These are phyloP conservation scores for Tricholoma sp. DNA, from an alignment of 768 basidiomycete species.

Conservation along the genomic window DNA sequence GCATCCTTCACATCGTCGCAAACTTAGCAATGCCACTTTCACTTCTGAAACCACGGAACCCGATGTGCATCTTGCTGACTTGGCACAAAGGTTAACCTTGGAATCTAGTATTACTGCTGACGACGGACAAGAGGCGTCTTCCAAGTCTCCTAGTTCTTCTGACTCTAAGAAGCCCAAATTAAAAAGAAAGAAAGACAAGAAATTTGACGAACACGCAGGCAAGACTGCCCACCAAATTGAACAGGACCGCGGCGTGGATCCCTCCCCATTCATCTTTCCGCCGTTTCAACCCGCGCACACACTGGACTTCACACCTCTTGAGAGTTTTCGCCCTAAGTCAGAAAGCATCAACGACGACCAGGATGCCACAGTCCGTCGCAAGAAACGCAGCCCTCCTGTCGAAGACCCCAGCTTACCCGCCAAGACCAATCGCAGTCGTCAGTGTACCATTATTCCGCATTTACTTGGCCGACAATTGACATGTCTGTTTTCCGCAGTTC, in stretches of 20 bases:
- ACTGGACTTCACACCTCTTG: too few species aligned
- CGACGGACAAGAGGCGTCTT: conserved; percentile 20
- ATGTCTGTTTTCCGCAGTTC: conserved; percentile 32
- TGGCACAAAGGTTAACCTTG: conserved; percentile 35
- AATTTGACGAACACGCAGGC: conserved; percentile 19
- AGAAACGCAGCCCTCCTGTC: conserved; percentile 36
- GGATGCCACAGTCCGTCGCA: conserved; percentile 70
- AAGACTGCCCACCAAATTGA: conserved; percentile 29
- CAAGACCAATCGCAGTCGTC: conserved; percentile 42
- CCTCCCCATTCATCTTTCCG: conserved; percentile 67
- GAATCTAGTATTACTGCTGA: conserved; percentile 32
- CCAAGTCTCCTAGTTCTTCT: conserved; percentile 2
- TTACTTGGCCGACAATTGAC: conserved; percentile 13
- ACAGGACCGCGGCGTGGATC: conserved; percentile 42
- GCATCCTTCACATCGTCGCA: conserved; percentile 40
- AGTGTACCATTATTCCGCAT: conserved; percentile 24
- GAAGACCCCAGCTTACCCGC: conserved; percentile 32
- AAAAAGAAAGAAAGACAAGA: conserved; percentile 23
- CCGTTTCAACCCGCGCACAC: conserved; percentile 77
- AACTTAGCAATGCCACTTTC: conserved; percentile 52
- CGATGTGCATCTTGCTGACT: conserved; percentile 29
- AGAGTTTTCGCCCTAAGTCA: too few species aligned
- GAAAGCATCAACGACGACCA: conserved; percentile 55
- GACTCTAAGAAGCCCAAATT: conserved; percentile 16
- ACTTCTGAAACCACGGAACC: conserved; percentile 48